These are phyloP conservation scores for Phytopythium helicoides DNA, from an alignment of 352 stramenopile species.

Conservation along the genomic window DNA sequence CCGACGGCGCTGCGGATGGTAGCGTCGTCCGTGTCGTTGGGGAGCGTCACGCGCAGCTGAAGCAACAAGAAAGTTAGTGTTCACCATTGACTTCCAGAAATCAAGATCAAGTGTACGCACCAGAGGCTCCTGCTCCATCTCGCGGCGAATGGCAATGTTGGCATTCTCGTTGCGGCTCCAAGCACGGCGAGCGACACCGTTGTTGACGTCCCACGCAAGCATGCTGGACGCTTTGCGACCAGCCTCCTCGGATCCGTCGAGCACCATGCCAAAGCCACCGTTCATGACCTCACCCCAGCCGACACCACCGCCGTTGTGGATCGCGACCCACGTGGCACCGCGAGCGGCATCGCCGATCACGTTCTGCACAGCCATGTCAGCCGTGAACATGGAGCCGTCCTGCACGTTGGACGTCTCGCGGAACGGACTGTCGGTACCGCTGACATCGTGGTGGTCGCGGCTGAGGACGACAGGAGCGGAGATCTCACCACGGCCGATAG, in stretches of 20 bases:
- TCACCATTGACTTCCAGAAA: slow-evolving; percentile 7
- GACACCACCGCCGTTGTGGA: slow-evolving; percentile 89
- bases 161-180: slow-evolving; percentile 88
- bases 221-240: slow-evolving; percentile 64
- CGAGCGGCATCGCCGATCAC: slow-evolving; percentile 82
- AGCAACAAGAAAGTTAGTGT: slow-evolving; percentile 11
- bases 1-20: slow-evolving; percentile 41
- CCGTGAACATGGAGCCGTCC: slow-evolving; percentile 83
- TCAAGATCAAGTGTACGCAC: slow-evolving; percentile 19
- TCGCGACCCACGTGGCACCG: slow-evolving; percentile 83
- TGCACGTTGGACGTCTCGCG: slow-evolving; percentile 88
- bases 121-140: slow-evolving; percentile 80
- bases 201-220: slow-evolving; percentile 90
- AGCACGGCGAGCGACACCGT: slow-evolving; percentile 74
- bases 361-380: slow-evolving; percentile 91
- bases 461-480: slow-evolving; percentile 76
- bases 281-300: slow-evolving; percentile 90
- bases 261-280: slow-evolving; percentile 85
- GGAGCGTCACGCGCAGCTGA: slow-evolving; percentile 54
- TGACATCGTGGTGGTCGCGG: slow-evolving; percentile 89
- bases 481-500: slow-evolving; percentile 65
- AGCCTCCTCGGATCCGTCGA: slow-evolving; percentile 74
- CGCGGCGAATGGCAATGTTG: slow-evolving; percentile 74
- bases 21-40: slow-evolving; percentile 39
- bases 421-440: slow-evolving; percentile 86